Conservation (phyloP, 2,329 filamentous ascomycete species). For the Tolypocladium ovalisporum region DNA sequence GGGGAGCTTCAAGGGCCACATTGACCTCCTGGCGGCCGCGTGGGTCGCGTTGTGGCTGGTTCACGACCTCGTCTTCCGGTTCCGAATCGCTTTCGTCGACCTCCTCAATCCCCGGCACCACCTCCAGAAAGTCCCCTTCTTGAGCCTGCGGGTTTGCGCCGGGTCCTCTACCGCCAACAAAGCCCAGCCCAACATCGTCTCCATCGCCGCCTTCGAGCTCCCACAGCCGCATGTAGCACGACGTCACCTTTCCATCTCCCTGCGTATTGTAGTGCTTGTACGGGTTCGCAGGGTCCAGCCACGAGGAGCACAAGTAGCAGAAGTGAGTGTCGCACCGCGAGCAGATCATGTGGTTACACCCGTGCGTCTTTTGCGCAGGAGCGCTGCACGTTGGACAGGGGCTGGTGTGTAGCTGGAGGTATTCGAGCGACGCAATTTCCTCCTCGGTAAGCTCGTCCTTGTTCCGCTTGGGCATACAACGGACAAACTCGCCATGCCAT, state of each 20-base stretch:
- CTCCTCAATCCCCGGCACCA: conserved; percentile 15
- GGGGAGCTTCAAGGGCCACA: conserved; percentile 44
- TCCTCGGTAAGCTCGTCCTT: conserved; percentile 67
- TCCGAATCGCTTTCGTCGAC: conserved; percentile 16
- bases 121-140: background rate
- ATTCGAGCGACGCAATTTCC: conserved; percentile 78
- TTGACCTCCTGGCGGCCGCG: conserved; percentile 23
- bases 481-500: conserved; percentile 84
- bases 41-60: conserved; percentile 14
- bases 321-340: conserved; percentile 85
- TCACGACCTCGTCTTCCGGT: conserved; percentile 11
- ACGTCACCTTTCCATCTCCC: conserved; percentile 37
- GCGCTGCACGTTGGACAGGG: conserved; percentile 81
- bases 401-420: conserved; percentile 70
- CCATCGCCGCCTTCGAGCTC: conserved; percentile 77
- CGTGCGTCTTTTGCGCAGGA: conserved; percentile 79
- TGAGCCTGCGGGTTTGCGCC: background rate
- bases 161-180: conserved; percentile 24
- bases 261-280: conserved; percentile 78
- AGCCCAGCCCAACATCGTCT: conserved; percentile 35
- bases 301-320: conserved; percentile 88
- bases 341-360: conserved; percentile 96
- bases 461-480: conserved; percentile 56
- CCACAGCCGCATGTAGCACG: conserved; percentile 81
- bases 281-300: conserved; percentile 70